Percentiles rank a stretch among this genome's conserved stretches.
These are phyloP conservation scores for Cadophora gregata DNA, from an alignment of 2,329 filamentous ascomycete genomes.

Conservation along the genomic window DNA sequence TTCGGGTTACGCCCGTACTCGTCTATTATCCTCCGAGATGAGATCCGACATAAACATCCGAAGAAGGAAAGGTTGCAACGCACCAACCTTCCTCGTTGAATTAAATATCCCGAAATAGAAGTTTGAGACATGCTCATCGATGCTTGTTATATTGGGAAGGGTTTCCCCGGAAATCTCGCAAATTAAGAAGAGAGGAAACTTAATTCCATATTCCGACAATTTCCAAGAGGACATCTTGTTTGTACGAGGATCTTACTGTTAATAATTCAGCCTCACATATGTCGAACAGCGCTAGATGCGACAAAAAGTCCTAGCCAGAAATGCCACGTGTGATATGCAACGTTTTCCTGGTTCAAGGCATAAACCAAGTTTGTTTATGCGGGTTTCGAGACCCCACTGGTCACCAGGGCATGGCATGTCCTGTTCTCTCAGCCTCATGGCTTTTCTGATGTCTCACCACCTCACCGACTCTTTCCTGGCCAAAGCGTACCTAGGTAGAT, in stretches of 20 bases:
- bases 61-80: background rate
- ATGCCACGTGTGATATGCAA: conserved; percentile 9
- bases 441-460: background rate
- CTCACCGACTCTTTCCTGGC: conserved; percentile 11
- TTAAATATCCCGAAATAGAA: conserved; percentile 7
- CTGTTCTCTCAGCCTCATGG: conserved; percentile 19
- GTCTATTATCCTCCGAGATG: conserved; percentile 2
- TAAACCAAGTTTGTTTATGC: background rate
- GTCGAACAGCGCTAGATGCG: conserved; percentile 1
- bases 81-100: conserved; percentile 4
- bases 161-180: conserved; percentile 13
- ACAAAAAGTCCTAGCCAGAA: background rate
- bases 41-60: background rate
- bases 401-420: background rate
- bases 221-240: background rate
- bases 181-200: background rate
- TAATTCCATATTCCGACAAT: background rate
- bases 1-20: background rate
- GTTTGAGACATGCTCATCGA: background rate
- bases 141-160: background rate
- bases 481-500: conserved; percentile 19
- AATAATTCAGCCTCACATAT: background rate
- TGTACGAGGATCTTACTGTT: background rate
- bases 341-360: conserved; percentile 14
- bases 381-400: background rate